Base-by-base conservation (phyloP, 2,329 filamentous ascomycete genomes). In the Paecilomyces niveus region DNA sequence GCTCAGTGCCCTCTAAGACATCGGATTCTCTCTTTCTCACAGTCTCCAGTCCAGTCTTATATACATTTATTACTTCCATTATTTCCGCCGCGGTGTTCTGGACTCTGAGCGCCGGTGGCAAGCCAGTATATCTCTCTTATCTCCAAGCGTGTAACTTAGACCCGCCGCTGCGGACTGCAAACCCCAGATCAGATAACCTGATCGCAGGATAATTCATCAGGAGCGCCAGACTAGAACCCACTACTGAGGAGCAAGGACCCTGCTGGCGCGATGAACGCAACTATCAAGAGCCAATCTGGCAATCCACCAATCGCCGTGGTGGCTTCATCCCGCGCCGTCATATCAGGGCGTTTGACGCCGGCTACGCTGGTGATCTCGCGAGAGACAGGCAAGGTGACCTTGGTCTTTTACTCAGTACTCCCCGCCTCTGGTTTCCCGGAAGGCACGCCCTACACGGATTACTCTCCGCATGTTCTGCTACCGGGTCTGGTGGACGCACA, bases 401-500 rank as follows among this genome's bases (percentile, higher is more conserved):
- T 87, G 2, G 83, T 96, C 61, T 84, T 87, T 63, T 84, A 89
- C 58, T 83, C 84, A 26, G 81, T 97, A 55, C 81, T 96, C n/a
- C 89, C 91, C 0, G 71, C 77, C n/a, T 83, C 84, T 5, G 83
- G 85, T 50, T 97, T 97, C 72, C 88, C 92, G 1, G 70, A 81
- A 0, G 85, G 84, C 45, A 86, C 88, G 7, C 80, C 81, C 5
- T 97, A 97, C 74, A 82, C 85, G 65, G 88, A 99, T 79, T 87
- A 96, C 76, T 90, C 89, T 22, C 91, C 93, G 10, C 84, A 88
- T 74, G 82, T 97, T 53, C 80, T 99, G 45, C 82, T 97, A 33
- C 94, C 94, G 0, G 94, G 94, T 21, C 81, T 99, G 31, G 93
- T 99, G 18, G 94, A 99, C 73, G 93, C 94, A 35, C 94, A 99